These are phyloP conservation scores for Termitomyces sp. DNA, from an alignment of 768 basidiomycete genomes.

Conservation along the genomic window DNA sequence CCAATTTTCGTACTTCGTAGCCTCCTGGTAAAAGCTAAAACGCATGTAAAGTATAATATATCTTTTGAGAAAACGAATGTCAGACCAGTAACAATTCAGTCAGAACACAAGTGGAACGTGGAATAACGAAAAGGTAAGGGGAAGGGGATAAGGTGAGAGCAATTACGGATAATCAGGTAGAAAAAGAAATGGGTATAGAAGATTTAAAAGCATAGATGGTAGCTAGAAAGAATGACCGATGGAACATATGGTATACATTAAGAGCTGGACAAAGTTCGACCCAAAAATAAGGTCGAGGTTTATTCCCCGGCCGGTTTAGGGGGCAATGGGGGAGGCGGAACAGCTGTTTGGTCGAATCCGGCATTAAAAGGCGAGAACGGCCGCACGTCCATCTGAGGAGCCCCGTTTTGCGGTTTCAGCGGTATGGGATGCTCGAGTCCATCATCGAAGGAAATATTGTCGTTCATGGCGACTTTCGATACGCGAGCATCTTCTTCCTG, in stretches of 20 bases:
- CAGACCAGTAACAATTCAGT: neutral
- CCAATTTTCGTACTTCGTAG: neutral
- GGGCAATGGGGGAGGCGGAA: slow-evolving; percentile 32
- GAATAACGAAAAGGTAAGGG: neutral
- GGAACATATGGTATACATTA: neutral
- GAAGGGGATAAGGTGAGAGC: neutral
- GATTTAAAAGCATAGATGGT: neutral
- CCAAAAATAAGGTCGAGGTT: neutral
- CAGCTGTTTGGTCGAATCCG: slow-evolving; percentile 26
- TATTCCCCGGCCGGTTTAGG: slow-evolving; percentile 26
- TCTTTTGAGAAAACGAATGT: slow-evolving; percentile 6
- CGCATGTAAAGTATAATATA: slow-evolving; percentile 17
- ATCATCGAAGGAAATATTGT: slow-evolving; percentile 18
- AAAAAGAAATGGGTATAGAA: neutral
- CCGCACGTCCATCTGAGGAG: slow-evolving; percentile 29
- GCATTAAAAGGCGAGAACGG: slow-evolving; percentile 48
- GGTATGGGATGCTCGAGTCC: slow-evolving; percentile 13
- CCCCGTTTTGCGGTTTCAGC: slow-evolving; percentile 5
- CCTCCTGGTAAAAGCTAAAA: slow-evolving; percentile 7
- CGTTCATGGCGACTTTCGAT: slow-evolving; percentile 35
- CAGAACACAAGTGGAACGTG: neutral
- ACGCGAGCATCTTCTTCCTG: slow-evolving; percentile 68
- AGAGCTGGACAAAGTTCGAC: neutral
- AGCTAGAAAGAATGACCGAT: neutral
- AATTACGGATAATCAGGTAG: neutral